Evolutionary conservation across 257 asterid genomes (phyloP).

Genomic region (Ophiorrhiza pumila): DNA sequence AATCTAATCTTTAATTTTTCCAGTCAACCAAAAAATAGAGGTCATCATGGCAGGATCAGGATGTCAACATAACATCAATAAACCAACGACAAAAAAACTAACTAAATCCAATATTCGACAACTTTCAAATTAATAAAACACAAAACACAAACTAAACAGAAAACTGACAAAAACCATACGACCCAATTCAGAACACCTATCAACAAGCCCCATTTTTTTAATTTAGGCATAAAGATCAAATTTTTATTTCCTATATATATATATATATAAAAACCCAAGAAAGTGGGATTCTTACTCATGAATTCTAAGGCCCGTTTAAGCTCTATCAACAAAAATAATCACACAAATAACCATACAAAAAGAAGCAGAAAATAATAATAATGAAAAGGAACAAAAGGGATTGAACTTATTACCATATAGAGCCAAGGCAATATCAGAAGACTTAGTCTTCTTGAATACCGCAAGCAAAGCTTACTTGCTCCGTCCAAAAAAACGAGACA

Average conservation of each 20-base stretch:
- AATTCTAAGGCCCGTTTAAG: not conserved
- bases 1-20: not conserved
- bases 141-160: not conserved
- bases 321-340: not conserved
- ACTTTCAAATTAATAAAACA: not conserved
- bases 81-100: not conserved
- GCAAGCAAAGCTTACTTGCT: not conserved
- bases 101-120: not conserved
- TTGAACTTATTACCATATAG: conserved; percentile 1
- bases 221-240: not conserved
- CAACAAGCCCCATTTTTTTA: not conserved
- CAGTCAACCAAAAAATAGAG: too few relatives aligned
- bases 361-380: not conserved
- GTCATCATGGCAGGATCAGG: too few relatives aligned
- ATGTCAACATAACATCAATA: not conserved
- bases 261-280: not conserved
- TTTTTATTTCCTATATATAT: not conserved
- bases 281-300: not conserved
- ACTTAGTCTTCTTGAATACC: conserved; percentile 12
- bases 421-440: conserved; percentile 4
- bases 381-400: too few relatives aligned
- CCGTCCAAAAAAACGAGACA: not conserved
- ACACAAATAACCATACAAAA: not conserved
- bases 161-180: too few relatives aligned
- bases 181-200: not conserved